phyloP scores from a whole-genome alignment of 805 yeast genomes.

The Kuraishia piskuri region DNA sequence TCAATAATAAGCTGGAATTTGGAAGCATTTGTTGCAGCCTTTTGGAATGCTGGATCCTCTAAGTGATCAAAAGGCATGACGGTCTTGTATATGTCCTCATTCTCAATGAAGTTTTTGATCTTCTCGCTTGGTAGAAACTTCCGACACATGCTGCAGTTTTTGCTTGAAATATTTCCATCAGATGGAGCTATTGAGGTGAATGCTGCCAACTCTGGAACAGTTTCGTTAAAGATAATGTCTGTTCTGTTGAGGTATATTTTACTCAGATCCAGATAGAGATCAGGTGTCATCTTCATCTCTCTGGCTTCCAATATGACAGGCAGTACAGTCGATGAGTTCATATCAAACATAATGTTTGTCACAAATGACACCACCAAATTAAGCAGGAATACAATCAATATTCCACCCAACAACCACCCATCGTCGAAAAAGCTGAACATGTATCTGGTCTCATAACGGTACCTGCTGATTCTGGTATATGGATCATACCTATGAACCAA shows the following conservation, averaged over 20 bases:
- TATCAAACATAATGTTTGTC: not conserved
- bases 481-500: conserved; percentile 1
- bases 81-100: not conserved
- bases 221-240: not conserved
- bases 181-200: too few relatives aligned
- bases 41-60: not conserved
- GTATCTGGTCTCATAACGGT: conserved; percentile 3
- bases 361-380: not conserved
- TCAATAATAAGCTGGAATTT: not conserved
- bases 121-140: not conserved
- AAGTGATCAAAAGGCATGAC: not conserved
- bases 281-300: not conserved
- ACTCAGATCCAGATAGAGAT: not conserved
- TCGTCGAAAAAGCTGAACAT: not conserved
- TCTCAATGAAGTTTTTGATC: not conserved
- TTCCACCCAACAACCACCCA: not conserved
- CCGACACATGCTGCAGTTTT: not conserved
- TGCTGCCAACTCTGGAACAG: not conserved
- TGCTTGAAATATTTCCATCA: too few relatives aligned
- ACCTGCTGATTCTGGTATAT: not conserved
- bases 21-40: not conserved
- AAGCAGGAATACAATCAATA: not conserved
- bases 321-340: not conserved
- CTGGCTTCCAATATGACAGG: not conserved
- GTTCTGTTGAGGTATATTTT: not conserved